Evolutionary conservation across 2,329 filamentous ascomycete genomes (phyloP), one percentile per base, ranked within the genome.

Genomic region (Fusarium tricinctum): DNA sequence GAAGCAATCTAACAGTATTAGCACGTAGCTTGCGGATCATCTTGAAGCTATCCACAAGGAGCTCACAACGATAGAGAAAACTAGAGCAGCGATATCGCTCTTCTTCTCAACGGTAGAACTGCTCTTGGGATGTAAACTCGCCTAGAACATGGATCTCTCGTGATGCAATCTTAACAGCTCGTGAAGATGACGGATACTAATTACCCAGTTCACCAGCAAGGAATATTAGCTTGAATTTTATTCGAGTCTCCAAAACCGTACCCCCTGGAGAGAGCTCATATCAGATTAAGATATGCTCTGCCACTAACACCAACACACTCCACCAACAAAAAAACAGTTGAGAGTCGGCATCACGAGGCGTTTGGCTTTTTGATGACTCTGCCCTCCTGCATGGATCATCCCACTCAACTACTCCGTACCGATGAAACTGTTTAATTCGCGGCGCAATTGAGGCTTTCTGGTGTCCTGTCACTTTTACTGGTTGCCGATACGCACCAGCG

Each of bases 351-450:
- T 23, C 12, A 43, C 26, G 66, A 59, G 66, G 66, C 66, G 66
- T 68, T 35, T 69, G 58, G n/a, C n/a, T 69, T 49, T 70, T 70
- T 70, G 55, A 52, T 53, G 23, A 47, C 23, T 20, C 39, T 45
- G 33, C 48, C 43, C 20, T 38, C 53, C 30, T 14, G 8, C n/a
- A 12, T 19, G 35, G 14, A 14, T 43, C 20, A 43, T 57, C 32
- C 48, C 42, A 63, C 42, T 43, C 6, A 42, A 26, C n/a, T 38
- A 14, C 23, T n/a, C n/a, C n/a, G n/a, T n/a, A 8, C 48, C 42
- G 42, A 19, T 35, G 19, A 4, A 26, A n/a, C 8, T 40, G 40
- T 15, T 45, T 38, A 30, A 43, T 47, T 38, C 23, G 22, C 35
- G 26, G n/a, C 55, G 19, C 56, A 20, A 43, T 48, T 30, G 26